Percentiles rank a stretch among this genome's conserved stretches.
Conservation (phyloP, 208 protist genomes). For the Acanthamoeba sp. region DNA sequence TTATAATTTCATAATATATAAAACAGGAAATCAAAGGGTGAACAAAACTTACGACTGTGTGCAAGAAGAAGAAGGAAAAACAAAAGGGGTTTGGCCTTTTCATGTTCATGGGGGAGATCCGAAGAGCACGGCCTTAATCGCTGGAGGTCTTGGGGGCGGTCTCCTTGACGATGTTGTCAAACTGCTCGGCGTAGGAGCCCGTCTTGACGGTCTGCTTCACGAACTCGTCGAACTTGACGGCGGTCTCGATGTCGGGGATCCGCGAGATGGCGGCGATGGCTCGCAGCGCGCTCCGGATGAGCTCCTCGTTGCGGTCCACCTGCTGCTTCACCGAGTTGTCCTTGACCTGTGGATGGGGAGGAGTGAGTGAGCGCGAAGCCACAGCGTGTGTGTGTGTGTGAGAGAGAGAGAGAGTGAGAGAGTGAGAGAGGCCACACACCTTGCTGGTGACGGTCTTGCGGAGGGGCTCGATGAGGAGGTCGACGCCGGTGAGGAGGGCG, state of each 20-base stretch:
- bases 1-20: no score
- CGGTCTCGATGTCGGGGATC: slow-evolving; percentile 58
- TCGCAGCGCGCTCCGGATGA: slow-evolving; percentile 84
- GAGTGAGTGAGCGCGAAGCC: not conserved
- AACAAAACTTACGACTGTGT: no score
- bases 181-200: slow-evolving; percentile 59
- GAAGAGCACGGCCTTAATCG: no score
- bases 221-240: slow-evolving; percentile 75
- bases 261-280: slow-evolving; percentile 62
- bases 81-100: no score
- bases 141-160: slow-evolving; percentile 34
- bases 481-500: slow-evolving; percentile 74
- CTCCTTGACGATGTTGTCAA: slow-evolving; percentile 70
- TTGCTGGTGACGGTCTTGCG: slow-evolving; percentile 82
- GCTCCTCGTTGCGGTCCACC: slow-evolving; percentile 88
- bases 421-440: no score
- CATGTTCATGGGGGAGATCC: no score
- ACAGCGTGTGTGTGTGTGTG: not conserved
- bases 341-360: slow-evolving; percentile 59
- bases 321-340: slow-evolving; percentile 87
- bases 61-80: no score
- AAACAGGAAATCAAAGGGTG: no score
- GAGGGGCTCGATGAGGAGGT: slow-evolving; percentile 82
- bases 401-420: no score
- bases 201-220: slow-evolving; percentile 68